Conservation (phyloP, 2,329 filamentous ascomycete species). For the Mollisia scopiformis region DNA sequence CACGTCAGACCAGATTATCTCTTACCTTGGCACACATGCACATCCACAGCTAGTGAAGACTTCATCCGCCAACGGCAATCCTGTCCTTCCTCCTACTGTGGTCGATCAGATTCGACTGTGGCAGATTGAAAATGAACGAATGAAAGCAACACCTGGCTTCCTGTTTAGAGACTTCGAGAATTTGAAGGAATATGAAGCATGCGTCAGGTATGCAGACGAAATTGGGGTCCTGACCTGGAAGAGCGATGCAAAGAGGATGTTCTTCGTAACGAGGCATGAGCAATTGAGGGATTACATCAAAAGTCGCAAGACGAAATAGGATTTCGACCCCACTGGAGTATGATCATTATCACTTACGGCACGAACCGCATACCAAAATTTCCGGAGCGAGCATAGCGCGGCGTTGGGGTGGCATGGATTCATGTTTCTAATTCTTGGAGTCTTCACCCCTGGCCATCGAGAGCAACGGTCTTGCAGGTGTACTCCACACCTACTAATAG, state of each 20-base stretch:
- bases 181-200: constrained; percentile 69
- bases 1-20: constrained; percentile 92
- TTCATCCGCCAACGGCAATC: constrained; percentile 42
- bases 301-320: constrained; percentile 56
- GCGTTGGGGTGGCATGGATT: constrained; percentile 14
- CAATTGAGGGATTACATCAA: constrained; percentile 83
- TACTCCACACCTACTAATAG: too few species aligned
- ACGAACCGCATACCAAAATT: neutral
- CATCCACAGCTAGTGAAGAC: constrained; percentile 86
- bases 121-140: constrained; percentile 96
- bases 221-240: constrained; percentile 90
- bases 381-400: constrained; percentile 25
- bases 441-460: neutral
- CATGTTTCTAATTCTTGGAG: neutral
- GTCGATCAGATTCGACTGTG: constrained; percentile 97
- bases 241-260: constrained; percentile 77
- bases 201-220: constrained; percentile 81
- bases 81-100: constrained; percentile 89
- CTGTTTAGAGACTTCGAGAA: constrained; percentile 87
- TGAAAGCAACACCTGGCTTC: constrained; percentile 82
- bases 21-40: constrained; percentile 88
- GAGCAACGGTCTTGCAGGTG: neutral
- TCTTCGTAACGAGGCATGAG: constrained; percentile 91
- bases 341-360: neutral
- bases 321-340: neutral